Evolutionary conservation across 2,329 filamentous ascomycete species (phyloP), one percentile per base, ranked within the genome.

Genomic region (Ophiostoma piceae): DNA sequence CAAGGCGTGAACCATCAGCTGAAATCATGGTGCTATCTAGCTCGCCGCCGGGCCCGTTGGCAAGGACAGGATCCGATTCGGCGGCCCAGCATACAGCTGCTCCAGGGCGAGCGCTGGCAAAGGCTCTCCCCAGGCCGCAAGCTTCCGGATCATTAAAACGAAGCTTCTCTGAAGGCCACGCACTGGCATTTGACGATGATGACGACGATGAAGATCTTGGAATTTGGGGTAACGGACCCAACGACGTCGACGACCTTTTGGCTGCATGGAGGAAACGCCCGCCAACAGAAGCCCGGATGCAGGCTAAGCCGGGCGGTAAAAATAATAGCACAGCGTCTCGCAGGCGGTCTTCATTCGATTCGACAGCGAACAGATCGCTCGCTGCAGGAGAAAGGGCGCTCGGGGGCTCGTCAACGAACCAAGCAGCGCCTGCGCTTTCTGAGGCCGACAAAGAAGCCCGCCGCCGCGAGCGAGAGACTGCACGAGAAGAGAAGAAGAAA

Each of bases 401-500:
- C 4, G n/a, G n/a, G 2, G 22, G 19, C 2, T 11, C 64, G 68
- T 29, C 37, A 54, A 47, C n/a, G 67, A 66, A 47, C 43, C 16
- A 68, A 37, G 26, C 39, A 22, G 11, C 9, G 66, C n/a, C 39
- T 16, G 71, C 73, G 7, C 72, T 71, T 9, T 73, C 64, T 70
- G 74, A 70, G 12, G 74, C 8, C n/a, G 72, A 67, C 71, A 72
- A 68, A 67, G n/a, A 62, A 41, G 64, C 57, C 70, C 26, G 72
- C 69, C 3, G 32, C 73, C 39, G 79, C 75, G 72, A 70, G 4
- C 35, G 35, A 19, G 66, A 72, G 12, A 67, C 74, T 8, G 9
- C 9, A 29, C 72, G 9, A 68, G 41, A 71, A 1, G 85, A 88
- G 66, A 86, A 83, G 72, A 4, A 79, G 78, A 32, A 79, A 82